Evolutionary conservation across 768 basidiomycete species (phyloP).

Genomic region (Hemileccinum rubropunctum): DNA sequence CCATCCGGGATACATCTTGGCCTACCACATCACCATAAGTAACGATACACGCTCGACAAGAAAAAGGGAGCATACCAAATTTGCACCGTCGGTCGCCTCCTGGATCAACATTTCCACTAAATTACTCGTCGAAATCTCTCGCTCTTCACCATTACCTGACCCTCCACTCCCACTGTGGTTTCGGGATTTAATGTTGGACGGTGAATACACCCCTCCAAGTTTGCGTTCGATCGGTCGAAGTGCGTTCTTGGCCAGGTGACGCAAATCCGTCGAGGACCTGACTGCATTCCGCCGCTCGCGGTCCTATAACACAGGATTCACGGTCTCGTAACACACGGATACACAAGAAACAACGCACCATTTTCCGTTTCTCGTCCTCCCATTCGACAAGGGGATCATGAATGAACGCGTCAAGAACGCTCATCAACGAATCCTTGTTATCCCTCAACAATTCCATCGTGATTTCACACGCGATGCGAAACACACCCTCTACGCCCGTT

Average conservation of each 20-base stretch:
- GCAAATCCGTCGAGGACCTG: conserved; percentile 54
- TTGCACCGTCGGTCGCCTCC: conserved; percentile 72
- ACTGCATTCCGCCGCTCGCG: conserved; percentile 45
- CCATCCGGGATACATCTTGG: conserved; percentile 91
- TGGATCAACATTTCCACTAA: conserved; percentile 90
- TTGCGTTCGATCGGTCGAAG: conserved; percentile 83
- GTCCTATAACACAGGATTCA: conserved; percentile 33
- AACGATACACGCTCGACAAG: not conserved
- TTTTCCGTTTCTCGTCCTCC: conserved; percentile 76
- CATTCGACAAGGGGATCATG: conserved; percentile 98
- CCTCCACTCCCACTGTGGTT: conserved; percentile 24
- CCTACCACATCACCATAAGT: conserved; percentile 40
- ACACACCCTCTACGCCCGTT: conserved; percentile 92
- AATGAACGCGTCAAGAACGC: conserved; percentile 92
- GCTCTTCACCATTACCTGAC: conserved; percentile 26
- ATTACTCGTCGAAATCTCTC: conserved; percentile 70
- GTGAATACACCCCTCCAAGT: conserved; percentile 66
- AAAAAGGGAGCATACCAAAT: conserved; percentile 52
- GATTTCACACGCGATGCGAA: conserved; percentile 88
- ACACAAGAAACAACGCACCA: conserved; percentile 36
- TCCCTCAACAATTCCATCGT: conserved; percentile 83
- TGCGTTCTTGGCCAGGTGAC: conserved; percentile 67
- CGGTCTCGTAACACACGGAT: no score
- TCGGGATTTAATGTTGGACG: conserved; percentile 43
- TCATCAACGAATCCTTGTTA: conserved; percentile 93